Conservation (phyloP, 768 basidiomycete species). For the Suillus bovinus region DNA sequence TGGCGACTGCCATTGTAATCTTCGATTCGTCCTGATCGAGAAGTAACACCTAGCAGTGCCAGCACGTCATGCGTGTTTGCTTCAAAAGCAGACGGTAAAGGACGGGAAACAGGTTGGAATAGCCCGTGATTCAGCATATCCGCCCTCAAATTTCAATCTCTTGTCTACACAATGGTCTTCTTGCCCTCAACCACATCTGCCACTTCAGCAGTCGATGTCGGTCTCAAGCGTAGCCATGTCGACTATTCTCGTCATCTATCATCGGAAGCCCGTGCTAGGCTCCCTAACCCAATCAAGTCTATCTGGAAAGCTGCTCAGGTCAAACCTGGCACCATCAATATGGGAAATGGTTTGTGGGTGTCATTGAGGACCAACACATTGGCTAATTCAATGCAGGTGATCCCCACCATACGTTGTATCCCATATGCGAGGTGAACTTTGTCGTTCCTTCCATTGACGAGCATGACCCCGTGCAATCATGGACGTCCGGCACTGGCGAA, state of each 20-base stretch:
- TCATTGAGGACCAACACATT: neutral
- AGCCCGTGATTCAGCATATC: neutral
- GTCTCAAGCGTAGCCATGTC: constrained; percentile 28
- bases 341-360: constrained; percentile 33
- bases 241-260: constrained; percentile 36
- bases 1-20: neutral
- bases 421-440: constrained; percentile 34
- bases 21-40: neutral
- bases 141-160: neutral
- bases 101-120: neutral
- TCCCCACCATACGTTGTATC: constrained; percentile 35
- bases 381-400: constrained; percentile 25
- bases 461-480: constrained; percentile 31
- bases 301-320: constrained; percentile 39
- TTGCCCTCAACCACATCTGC: constrained; percentile 16
- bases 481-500: constrained; percentile 29
- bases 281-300: constrained; percentile 38
- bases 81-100: constrained; percentile 2
- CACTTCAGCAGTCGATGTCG: constrained; percentile 13
- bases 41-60: neutral
- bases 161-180: constrained; percentile 26
- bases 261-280: constrained; percentile 32
- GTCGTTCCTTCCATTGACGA: constrained; percentile 33
- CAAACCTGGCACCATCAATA: constrained; percentile 37
- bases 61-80: neutral